Evolutionary conservation across 2,329 filamentous ascomycete species (phyloP).

Genomic region (Colletotrichum sp.): DNA sequence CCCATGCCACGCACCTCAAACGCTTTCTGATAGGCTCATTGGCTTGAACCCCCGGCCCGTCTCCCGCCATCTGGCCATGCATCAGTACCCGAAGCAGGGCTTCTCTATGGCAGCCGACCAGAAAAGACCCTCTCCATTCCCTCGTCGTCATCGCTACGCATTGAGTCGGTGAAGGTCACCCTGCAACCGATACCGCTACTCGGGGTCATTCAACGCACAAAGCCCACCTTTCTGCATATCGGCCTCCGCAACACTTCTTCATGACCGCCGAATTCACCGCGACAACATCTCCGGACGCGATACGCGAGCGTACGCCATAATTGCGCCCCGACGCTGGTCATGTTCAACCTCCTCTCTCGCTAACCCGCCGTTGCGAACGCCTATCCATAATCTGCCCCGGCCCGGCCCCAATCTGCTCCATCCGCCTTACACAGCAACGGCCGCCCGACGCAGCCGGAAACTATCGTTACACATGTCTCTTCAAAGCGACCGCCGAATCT

Average conservation of each 20-base stretch:
- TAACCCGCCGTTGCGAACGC: background rate
- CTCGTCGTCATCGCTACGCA: background rate
- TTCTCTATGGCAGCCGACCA: background rate
- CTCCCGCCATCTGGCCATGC: constrained; percentile 12
- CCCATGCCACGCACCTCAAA: background rate
- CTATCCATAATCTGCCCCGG: background rate
- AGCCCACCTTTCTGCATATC: constrained; percentile 3
- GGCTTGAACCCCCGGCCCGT: background rate
- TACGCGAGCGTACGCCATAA: background rate
- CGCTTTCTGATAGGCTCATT: background rate
- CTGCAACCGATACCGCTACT: constrained; percentile 7
- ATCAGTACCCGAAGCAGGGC: constrained; percentile 9
- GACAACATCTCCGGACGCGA: background rate
- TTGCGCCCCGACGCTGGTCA: background rate
- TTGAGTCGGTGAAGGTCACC: constrained; percentile 11
- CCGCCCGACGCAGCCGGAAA: background rate
- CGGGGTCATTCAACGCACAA: background rate
- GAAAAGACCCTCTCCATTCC: background rate
- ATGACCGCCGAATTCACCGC: background rate
- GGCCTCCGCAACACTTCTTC: background rate
- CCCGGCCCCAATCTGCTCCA: background rate
- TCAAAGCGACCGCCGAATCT: background rate
- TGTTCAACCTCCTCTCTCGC: background rate
- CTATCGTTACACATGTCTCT: background rate
- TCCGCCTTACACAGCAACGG: background rate